Evolutionary conservation across 2,329 filamentous ascomycete species (phyloP).

Genomic region (Aureobasidium sp.): DNA sequence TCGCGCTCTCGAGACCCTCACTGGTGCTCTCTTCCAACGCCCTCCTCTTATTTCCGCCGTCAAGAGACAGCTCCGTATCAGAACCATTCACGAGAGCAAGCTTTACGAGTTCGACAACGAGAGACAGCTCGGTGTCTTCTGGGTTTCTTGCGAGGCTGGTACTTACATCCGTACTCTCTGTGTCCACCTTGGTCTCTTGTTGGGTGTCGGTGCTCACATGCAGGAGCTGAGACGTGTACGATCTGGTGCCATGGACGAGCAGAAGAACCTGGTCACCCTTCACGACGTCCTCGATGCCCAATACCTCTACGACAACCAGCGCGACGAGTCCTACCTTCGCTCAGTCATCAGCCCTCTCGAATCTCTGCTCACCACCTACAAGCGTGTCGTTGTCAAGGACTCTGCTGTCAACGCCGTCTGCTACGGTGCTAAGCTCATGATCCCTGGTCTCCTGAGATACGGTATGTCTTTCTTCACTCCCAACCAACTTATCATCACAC

Average conservation of each 20-base stretch:
- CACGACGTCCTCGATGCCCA: slow-evolving; percentile 95
- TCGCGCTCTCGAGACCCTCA: slow-evolving; percentile 89
- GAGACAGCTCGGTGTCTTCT: slow-evolving; percentile 94
- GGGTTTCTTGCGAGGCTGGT: slow-evolving; percentile 97
- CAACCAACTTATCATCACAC: slow-evolving; percentile 19
- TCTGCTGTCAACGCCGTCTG: slow-evolving; percentile 94
- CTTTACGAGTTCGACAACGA: slow-evolving; percentile 96
- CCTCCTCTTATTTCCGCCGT: slow-evolving; percentile 96
- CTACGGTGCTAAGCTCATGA: slow-evolving; percentile 98
- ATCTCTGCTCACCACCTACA: slow-evolving; percentile 85
- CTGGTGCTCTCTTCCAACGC: slow-evolving; percentile 92
- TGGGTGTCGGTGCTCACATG: slow-evolving; percentile 92
- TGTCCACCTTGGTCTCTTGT: slow-evolving; percentile 74
- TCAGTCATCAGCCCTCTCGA: slow-evolving; percentile 88
- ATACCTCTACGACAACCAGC: slow-evolving; percentile 91
- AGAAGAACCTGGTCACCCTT: slow-evolving; percentile 79
- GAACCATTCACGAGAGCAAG: slow-evolving; percentile 96
- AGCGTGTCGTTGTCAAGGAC: slow-evolving; percentile 96
- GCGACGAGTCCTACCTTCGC: slow-evolving; percentile 87
- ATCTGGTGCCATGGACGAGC: slow-evolving; percentile 91
- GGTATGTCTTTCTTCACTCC: slow-evolving; percentile 46
- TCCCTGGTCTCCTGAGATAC: slow-evolving; percentile 89
- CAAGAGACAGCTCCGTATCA: slow-evolving; percentile 96
- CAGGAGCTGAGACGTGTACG: slow-evolving; percentile 93
- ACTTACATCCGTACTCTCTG: slow-evolving; percentile 98